Percentiles rank a stretch among this genome's conserved stretches.
These are phyloP conservation scores for Lunularia cruciata DNA, from an alignment of 225 moss, liverwort and hornwort species.

Conservation along the genomic window DNA sequence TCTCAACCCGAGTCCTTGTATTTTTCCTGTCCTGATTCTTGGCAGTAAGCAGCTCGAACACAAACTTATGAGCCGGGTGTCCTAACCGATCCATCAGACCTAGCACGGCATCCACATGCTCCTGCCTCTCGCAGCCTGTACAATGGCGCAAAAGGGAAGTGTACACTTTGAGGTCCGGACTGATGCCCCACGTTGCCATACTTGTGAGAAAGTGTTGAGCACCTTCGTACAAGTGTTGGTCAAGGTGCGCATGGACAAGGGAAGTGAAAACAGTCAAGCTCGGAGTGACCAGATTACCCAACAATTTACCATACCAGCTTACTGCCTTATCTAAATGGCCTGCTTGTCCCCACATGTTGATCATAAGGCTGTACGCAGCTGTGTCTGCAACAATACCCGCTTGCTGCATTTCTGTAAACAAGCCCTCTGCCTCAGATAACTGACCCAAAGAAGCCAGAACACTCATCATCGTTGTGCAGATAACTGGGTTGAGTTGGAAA, in stretches of 20 bases:
- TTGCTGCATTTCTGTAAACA: slow-evolving; percentile 48
- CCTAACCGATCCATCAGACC: slow-evolving; percentile 48
- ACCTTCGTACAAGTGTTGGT: slow-evolving; percentile 41
- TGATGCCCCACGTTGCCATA: slow-evolving; percentile 51
- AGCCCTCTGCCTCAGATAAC: slow-evolving; percentile 34
- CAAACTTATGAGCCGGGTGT: slow-evolving; percentile 50
- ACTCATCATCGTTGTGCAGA: slow-evolving; percentile 49
- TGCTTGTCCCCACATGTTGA: slow-evolving; percentile 48
- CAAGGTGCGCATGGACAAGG: slow-evolving; percentile 49
- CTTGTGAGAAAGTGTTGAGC: slow-evolving; percentile 47
- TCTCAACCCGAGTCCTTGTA: slow-evolving; percentile 27
- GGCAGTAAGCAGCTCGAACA: slow-evolving; percentile 45
- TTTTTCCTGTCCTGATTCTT: slow-evolving; percentile 30
- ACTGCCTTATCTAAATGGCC: slow-evolving; percentile 50
- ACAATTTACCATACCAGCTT: slow-evolving; percentile 49
- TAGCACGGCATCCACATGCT: slow-evolving; percentile 48
- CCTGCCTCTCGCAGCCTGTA: slow-evolving; percentile 42
- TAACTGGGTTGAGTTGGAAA: slow-evolving; percentile 35
- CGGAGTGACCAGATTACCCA: slow-evolving; percentile 43
- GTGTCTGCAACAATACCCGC: slow-evolving; percentile 36
- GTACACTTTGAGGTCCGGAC: slow-evolving; percentile 49
- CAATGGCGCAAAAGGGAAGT: slow-evolving; percentile 46
- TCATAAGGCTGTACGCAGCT: slow-evolving; percentile 48
- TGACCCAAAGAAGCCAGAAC: slow-evolving; percentile 41
- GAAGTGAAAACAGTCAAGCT: slow-evolving; percentile 45